A percentile compares a stretch with the other conserved stretches of the same genome.
These are phyloP conservation scores for Carex scoparia DNA, from an alignment of 176 grass and related monocot genomes.

Conservation along the genomic window DNA sequence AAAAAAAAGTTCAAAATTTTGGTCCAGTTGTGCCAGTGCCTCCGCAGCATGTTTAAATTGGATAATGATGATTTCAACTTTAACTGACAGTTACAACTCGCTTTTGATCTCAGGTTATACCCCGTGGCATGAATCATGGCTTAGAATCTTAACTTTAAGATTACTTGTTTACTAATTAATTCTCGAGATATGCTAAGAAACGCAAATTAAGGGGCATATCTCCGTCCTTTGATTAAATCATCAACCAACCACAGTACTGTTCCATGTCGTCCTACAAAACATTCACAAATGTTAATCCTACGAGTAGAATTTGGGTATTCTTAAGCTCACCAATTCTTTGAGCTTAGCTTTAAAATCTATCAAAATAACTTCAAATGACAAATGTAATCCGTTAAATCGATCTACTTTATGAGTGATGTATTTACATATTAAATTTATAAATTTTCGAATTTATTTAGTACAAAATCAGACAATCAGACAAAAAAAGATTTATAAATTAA, in stretches of 20 bases:
- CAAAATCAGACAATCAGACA: too few species aligned
- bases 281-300: not conserved
- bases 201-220: not conserved
- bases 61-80: slow-evolving; percentile 1
- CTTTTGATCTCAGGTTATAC: not conserved
- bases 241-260: too few species aligned
- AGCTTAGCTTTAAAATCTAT: too few species aligned
- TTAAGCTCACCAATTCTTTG: too few species aligned
- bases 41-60: slow-evolving; percentile 13
- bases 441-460: too few species aligned
- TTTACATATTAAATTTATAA: too few species aligned
- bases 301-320: too few species aligned
- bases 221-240: too few species aligned
- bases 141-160: not conserved
- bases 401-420: too few species aligned
- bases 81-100: slow-evolving; percentile 1
- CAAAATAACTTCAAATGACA: too few species aligned
- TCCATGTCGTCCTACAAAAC: not conserved
- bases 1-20: slow-evolving; percentile 2
- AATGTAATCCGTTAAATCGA: too few species aligned
- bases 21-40: not conserved
- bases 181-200: not conserved
- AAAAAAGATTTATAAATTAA: too few species aligned
- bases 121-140: not conserved
- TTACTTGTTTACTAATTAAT: not conserved